Percentiles rank a stretch among this genome's conserved stretches.
phyloP scores from a whole-genome alignment of 805 yeast species.

The Lipomyces mesembrius region DNA sequence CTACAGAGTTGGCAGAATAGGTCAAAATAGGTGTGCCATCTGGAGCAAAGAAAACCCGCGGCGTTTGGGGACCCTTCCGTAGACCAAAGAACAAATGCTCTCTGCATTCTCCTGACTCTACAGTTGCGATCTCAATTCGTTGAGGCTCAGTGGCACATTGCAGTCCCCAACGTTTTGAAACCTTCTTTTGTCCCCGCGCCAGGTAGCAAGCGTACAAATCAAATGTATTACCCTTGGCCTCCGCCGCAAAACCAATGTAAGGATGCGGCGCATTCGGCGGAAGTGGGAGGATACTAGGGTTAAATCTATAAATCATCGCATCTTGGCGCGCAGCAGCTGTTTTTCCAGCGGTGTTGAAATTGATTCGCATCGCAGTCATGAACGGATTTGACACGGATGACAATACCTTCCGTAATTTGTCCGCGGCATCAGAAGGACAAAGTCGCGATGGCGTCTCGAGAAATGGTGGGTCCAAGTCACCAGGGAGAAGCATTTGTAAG shows the following conservation, averaged over 20 bases:
- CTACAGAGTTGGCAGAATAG: slow-evolving; percentile 32
- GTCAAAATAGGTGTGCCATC: slow-evolving; percentile 31
- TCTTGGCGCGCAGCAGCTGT: slow-evolving; percentile 10
- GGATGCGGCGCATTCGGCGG: slow-evolving; percentile 25
- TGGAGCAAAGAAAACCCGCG: slow-evolving; percentile 32
- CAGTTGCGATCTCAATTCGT: slow-evolving; percentile 21
- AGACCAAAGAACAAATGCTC: slow-evolving; percentile 32
- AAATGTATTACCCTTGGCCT: slow-evolving; percentile 23
- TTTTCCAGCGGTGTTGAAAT: slow-evolving; percentile 20
- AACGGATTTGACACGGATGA: slow-evolving; percentile 33
- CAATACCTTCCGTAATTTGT: slow-evolving; percentile 22
- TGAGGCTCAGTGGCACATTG: slow-evolving; percentile 34
- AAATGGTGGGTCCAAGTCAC: slow-evolving; percentile 34
- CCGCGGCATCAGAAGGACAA: slow-evolving; percentile 26
- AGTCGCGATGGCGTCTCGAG: slow-evolving; percentile 26
- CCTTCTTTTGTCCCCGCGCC: slow-evolving; percentile 22
- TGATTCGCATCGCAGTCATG: slow-evolving; percentile 35
- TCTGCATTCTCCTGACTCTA: slow-evolving; percentile 24
- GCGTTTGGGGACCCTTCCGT: slow-evolving; percentile 33
- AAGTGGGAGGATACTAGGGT: slow-evolving; percentile 32
- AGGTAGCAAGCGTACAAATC: slow-evolving; percentile 31
- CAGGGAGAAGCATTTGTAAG: slow-evolving; percentile 19
- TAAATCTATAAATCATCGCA: slow-evolving; percentile 16
- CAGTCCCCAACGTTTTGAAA: slow-evolving; percentile 33
- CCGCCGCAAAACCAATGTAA: slow-evolving; percentile 33